Conservation (phyloP, 2,329 filamentous ascomycete genomes). For the Exophiala xenobiotica region DNA sequence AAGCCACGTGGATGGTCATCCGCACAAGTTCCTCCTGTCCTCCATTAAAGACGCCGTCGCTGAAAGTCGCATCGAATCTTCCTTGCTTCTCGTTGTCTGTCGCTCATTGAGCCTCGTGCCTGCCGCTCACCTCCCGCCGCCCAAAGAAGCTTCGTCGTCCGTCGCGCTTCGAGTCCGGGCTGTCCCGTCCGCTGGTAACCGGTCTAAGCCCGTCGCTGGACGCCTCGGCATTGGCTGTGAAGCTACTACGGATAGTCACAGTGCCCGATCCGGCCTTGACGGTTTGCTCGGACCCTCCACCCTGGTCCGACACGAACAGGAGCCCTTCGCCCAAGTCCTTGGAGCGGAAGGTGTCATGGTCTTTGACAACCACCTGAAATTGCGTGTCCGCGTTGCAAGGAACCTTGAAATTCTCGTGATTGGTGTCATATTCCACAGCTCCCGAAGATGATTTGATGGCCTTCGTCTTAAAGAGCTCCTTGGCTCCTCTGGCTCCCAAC, state of each 20-base stretch:
- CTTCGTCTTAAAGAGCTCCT: conserved; percentile 88
- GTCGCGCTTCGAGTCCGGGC: conserved; percentile 44
- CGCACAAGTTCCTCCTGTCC: not conserved
- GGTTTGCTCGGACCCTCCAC: conserved; percentile 66
- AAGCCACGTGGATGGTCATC: too few species aligned
- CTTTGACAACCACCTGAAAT: conserved; percentile 83
- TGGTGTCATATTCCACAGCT: conserved; percentile 63
- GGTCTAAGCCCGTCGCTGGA: conserved; percentile 29
- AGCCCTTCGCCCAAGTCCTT: conserved; percentile 81
- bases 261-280: conserved; percentile 71
- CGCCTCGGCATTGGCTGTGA: conserved; percentile 53
- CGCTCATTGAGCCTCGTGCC: conserved; percentile 18
- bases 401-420: conserved; percentile 71
- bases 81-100: not conserved
- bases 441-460: conserved; percentile 71
- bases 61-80: conserved; percentile 1
- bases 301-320: conserved; percentile 89
- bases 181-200: conserved; percentile 33
- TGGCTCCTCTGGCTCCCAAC: conserved; percentile 63
- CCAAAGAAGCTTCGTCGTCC: conserved; percentile 48
- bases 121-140: conserved; percentile 39
- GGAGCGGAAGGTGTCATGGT: conserved; percentile 79
- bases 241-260: conserved; percentile 72
- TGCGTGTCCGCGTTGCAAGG: conserved; percentile 76
- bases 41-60: conserved; percentile 7